phyloP scores from a whole-genome alignment of 345 rosid genomes.

The Gossypium australe region DNA sequence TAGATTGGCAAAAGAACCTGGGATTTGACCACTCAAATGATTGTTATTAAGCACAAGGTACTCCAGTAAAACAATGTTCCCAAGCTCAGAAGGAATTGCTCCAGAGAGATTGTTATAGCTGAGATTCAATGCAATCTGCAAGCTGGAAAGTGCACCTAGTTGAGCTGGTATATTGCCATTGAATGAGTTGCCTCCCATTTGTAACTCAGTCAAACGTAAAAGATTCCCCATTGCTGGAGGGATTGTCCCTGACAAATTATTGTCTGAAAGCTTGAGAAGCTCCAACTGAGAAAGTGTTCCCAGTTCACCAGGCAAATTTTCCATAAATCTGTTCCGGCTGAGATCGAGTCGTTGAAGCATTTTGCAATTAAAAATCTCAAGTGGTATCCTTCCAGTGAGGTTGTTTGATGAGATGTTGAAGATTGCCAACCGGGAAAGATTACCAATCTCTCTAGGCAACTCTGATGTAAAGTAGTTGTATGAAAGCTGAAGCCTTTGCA shows the following conservation, averaged over 20 bases:
- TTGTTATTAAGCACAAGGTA: slow-evolving; percentile 73
- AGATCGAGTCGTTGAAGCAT: slow-evolving; percentile 89
- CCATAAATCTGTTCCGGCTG: slow-evolving; percentile 55
- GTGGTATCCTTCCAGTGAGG: slow-evolving; percentile 58
- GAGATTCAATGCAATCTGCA: slow-evolving; percentile 84
- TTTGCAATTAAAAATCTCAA: slow-evolving; percentile 57
- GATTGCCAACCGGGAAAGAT: slow-evolving; percentile 54
- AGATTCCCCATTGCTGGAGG: slow-evolving; percentile 59
- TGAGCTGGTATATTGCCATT: slow-evolving; percentile 54
- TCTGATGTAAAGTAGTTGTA: slow-evolving; percentile 50
- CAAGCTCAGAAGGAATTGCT: slow-evolving; percentile 60
- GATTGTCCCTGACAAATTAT: slow-evolving; percentile 47
- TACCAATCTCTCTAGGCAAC: slow-evolving; percentile 74
- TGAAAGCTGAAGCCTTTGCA: slow-evolving; percentile 70
- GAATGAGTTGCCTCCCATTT: slow-evolving; percentile 83
- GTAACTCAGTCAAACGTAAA: slow-evolving; percentile 61
- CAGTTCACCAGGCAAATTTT: slow-evolving; percentile 48
- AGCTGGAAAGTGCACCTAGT: slow-evolving; percentile 55
- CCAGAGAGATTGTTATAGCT: slow-evolving; percentile 78
- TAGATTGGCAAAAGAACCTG: slow-evolving; percentile 52
- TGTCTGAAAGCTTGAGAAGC: slow-evolving; percentile 81
- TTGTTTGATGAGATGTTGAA: slow-evolving; percentile 75
- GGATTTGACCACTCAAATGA: slow-evolving; percentile 66
- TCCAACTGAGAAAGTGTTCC: slow-evolving; percentile 73
- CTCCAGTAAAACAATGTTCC: slow-evolving; percentile 60